Percentiles rank a stretch among this genome's conserved stretches.
Evolutionary conservation across 2,329 filamentous ascomycete genomes (phyloP).

Genomic region (Botrytis elliptica): DNA sequence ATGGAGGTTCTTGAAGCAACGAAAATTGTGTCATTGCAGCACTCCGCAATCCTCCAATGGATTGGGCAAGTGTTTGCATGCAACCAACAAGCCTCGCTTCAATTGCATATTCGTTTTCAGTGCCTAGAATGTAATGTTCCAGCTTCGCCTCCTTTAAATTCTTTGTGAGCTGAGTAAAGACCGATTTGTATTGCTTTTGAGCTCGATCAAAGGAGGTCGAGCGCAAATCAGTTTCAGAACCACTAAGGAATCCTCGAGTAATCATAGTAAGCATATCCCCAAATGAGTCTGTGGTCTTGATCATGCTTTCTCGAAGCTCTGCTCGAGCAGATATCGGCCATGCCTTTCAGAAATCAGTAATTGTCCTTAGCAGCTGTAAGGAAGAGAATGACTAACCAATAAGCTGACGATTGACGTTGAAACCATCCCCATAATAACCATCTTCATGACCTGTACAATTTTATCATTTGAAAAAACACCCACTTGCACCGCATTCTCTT

Average conservation of each 20-base stretch:
- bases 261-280: conserved; percentile 81
- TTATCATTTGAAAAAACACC: conserved; percentile 80
- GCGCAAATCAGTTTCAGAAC: conserved; percentile 74
- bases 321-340: conserved; percentile 73
- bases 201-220: conserved; percentile 63
- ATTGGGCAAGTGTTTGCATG: conserved; percentile 81
- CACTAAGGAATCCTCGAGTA: conserved; percentile 78
- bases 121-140: conserved; percentile 81
- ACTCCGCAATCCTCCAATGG: conserved; percentile 85
- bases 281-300: conserved; percentile 70
- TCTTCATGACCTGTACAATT: conserved; percentile 78
- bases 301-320: conserved; percentile 71
- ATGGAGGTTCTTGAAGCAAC: conserved; percentile 63
- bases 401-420: conserved; percentile 74
- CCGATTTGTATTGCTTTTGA: conserved; percentile 62
- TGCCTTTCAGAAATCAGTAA: conserved; percentile 4
- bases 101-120: conserved; percentile 73
- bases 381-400: conserved; percentile 51
- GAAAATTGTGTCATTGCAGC: conserved; percentile 87
- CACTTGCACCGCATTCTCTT: conserved; percentile 82
- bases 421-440: conserved; percentile 75
- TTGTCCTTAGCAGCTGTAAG: too few species aligned
- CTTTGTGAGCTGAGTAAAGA: conserved; percentile 69
- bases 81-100: conserved; percentile 80
- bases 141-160: conserved; percentile 82